phyloP scores from a whole-genome alignment of 2,329 filamentous ascomycete genomes.

The Clarireedia sp. region DNA sequence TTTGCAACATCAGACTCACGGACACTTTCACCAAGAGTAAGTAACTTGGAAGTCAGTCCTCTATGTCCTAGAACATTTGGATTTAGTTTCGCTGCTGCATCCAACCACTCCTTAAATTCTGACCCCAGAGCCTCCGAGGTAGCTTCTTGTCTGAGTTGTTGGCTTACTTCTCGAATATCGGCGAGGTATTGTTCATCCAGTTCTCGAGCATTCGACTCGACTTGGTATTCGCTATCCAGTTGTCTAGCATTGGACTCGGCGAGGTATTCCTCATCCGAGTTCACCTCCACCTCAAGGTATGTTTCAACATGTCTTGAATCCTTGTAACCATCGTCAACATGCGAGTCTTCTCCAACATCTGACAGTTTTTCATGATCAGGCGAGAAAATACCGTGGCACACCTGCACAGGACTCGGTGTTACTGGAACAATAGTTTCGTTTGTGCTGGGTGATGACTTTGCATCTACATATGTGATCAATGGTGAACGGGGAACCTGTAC shows the following conservation, averaged over 20 bases:
- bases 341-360: not conserved
- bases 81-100: not conserved
- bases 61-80: not conserved
- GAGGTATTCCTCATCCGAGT: conserved; percentile 1
- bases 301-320: not conserved
- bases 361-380: not conserved
- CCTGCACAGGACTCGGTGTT: not conserved
- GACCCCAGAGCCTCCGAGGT: not conserved
- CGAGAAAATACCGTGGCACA: not conserved
- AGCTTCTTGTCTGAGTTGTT: not conserved
- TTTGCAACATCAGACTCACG: not conserved
- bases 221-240: too few species aligned
- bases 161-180: not conserved
- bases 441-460: too few species aligned
- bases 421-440: not conserved
- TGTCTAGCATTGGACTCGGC: not conserved
- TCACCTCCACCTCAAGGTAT: not conserved
- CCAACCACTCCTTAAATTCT: not conserved
- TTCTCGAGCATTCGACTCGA: too few species aligned
- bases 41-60: not conserved
- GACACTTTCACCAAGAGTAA: not conserved
- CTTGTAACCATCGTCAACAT: not conserved
- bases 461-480: not conserved
- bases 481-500: not conserved
- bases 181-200: not conserved